Evolutionary conservation across 768 basidiomycete genomes (phyloP).

Genomic region (Termitomyces sp.): DNA sequence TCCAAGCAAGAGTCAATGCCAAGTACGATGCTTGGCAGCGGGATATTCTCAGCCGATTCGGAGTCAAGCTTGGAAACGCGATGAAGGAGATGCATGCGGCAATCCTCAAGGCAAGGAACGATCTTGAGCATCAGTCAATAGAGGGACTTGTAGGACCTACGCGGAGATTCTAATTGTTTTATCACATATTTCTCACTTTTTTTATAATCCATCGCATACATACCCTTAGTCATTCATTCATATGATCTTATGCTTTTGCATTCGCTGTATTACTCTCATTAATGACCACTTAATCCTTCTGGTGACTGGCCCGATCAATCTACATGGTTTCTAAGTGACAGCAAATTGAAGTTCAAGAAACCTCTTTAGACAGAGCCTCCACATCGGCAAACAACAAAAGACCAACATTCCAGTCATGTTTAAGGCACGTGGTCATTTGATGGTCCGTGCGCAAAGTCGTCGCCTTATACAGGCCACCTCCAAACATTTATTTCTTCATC

Average conservation of each 20-base stretch:
- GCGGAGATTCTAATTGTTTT: conserved; percentile 41
- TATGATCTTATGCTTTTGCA: not conserved
- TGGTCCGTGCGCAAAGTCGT: conserved; percentile 48
- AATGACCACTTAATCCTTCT: conserved; percentile 3
- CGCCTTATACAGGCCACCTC: conserved; percentile 26
- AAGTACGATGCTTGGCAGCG: conserved; percentile 99
- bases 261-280: conserved; percentile 13
- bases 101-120: conserved; percentile 90
- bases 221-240: conserved; percentile 15
- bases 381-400: too few relatives aligned
- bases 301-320: not conserved
- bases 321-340: not conserved
- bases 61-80: conserved; percentile 84
- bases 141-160: conserved; percentile 68
- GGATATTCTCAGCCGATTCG: conserved; percentile 90
- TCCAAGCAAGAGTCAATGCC: conserved; percentile 94
- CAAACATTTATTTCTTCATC: conserved; percentile 36
- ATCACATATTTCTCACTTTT: not conserved
- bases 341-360: too few relatives aligned
- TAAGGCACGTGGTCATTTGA: not conserved
- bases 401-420: too few relatives aligned
- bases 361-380: too few relatives aligned
- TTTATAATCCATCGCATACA: conserved; percentile 1
- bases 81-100: conserved; percentile 98
- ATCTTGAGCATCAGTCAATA: conserved; percentile 94